These are phyloP conservation scores for Fusarium pininemorale DNA, from an alignment of 2,329 filamentous ascomycete species.

Conservation along the genomic window DNA sequence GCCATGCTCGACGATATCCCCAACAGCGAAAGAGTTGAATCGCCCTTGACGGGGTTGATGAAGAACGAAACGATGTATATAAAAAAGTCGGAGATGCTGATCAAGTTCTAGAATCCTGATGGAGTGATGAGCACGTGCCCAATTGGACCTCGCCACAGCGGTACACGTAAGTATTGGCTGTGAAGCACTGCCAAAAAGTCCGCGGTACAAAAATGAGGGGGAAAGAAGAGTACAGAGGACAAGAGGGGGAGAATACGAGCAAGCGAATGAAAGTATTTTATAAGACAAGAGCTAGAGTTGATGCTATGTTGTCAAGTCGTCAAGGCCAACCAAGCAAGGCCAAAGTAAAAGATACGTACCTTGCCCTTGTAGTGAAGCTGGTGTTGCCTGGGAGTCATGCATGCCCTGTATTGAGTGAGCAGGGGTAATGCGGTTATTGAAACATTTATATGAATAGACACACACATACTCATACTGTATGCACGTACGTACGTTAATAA, in stretches of 20 bases:
- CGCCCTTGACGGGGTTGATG: conserved; percentile 6
- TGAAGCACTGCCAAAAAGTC: neutral
- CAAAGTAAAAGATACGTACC: conserved; percentile 16
- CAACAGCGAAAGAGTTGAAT: neutral
- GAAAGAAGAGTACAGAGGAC: neutral
- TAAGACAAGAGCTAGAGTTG: neutral
- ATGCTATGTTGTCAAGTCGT: conserved; percentile 24
- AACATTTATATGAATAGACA: neutral
- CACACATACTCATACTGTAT: neutral
- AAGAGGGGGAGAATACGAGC: neutral
- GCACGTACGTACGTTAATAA: neutral
- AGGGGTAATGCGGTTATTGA: neutral
- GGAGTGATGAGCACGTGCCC: conserved; percentile 30
- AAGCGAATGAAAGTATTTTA: neutral
- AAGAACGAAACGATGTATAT: neutral
- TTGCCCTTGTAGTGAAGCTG: neutral
- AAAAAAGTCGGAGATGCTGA: conserved; percentile 9
- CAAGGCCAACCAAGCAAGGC: conserved; percentile 25
- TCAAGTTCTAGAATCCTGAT: conserved; percentile 5
- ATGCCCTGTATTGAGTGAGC: conserved; percentile 8
- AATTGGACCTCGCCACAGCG: conserved; percentile 27
- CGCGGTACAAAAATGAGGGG: neutral
- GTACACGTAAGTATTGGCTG: conserved; percentile 17
- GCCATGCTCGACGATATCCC: conserved; percentile 10
- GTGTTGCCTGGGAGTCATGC: conserved; percentile 19